Evolutionary conservation across 345 rosid species (phyloP).

Genomic region (Moringa oleifera): DNA sequence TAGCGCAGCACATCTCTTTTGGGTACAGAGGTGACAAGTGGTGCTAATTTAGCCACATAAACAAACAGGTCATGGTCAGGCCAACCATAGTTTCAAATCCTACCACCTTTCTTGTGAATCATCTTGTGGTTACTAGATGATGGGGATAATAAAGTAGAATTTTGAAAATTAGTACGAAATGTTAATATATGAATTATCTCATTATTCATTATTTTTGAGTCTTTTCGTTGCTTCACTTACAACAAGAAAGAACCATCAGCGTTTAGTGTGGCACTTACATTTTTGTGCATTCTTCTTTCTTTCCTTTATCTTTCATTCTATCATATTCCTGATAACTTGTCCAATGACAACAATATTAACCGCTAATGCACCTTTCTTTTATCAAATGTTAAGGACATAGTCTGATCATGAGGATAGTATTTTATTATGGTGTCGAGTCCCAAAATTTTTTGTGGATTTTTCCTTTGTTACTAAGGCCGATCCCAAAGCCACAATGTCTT

Average conservation of each 20-base stretch:
- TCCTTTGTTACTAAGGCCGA: not conserved
- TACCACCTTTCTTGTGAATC: no score
- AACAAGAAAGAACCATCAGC: not conserved
- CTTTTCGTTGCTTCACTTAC: not conserved
- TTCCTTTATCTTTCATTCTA: no score
- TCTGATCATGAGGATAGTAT: not conserved
- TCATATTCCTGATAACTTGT: not conserved
- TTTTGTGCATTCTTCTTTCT: no score
- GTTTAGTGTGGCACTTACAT: not conserved
- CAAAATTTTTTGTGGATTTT: not conserved
- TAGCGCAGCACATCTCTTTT: not conserved
- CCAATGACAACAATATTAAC: not conserved
- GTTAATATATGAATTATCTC: no score
- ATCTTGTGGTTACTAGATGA: no score
- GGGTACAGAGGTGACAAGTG: not conserved
- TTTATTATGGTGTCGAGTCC: not conserved
- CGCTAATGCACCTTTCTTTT: no score
- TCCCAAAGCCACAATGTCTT: not conserved
- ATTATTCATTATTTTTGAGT: no score
- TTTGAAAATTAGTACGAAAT: not conserved
- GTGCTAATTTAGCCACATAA: not conserved
- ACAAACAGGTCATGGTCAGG: not conserved
- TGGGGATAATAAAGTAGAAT: not conserved
- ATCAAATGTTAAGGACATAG: not conserved
- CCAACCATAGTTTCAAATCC: not conserved